A percentile compares a stretch with the other conserved stretches of the same genome.
These are phyloP conservation scores for Verticillium tricorpus DNA, from an alignment of 2,329 filamentous ascomycete genomes.

Conservation along the genomic window DNA sequence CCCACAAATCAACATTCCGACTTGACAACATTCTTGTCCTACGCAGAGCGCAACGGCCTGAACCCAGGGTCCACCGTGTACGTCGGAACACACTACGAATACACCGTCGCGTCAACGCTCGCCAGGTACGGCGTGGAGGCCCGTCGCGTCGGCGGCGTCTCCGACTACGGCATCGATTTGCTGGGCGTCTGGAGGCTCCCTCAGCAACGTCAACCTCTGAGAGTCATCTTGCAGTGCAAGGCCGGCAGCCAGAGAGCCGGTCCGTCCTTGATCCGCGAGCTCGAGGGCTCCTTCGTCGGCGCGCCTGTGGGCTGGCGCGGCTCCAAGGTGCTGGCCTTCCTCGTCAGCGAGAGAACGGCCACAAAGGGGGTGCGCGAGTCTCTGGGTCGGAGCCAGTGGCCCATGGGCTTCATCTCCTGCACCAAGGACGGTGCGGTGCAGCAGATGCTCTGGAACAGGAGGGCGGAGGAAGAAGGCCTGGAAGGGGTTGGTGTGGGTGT, in stretches of 20 bases:
- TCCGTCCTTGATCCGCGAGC: constrained; percentile 64
- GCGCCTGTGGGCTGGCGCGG: constrained; percentile 71
- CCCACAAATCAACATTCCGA: constrained; percentile 53
- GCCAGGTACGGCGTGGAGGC: constrained; percentile 59
- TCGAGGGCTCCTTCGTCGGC: constrained; percentile 72
- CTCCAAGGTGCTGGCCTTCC: constrained; percentile 58
- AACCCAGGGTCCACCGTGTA: constrained; percentile 55
- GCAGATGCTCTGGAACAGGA: constrained; percentile 71
- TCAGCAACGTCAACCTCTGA: constrained; percentile 28
- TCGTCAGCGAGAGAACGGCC: constrained; percentile 65
- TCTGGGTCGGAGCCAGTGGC: constrained; percentile 60
- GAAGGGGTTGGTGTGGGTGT: constrained; percentile 52
- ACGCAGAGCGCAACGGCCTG: constrained; percentile 54
- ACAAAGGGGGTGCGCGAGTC: constrained; percentile 77
- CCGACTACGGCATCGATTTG: constrained; percentile 71
- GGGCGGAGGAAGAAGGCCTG: constrained; percentile 57
- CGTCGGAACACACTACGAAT: constrained; percentile 74
- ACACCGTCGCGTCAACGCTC: constrained; percentile 56
- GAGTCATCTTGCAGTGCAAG: constrained; percentile 66
- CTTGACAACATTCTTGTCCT: constrained; percentile 59
- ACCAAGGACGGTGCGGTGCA: constrained; percentile 50
- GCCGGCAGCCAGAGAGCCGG: constrained; percentile 44
- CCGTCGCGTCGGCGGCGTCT: constrained; percentile 58
- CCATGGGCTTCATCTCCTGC: constrained; percentile 68
- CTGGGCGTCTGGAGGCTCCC: constrained; percentile 66